A percentile compares a stretch with the other conserved stretches of the same genome.
Conservation (phyloP, 805 yeast genomes). For the Saccharomycodes ludwigii region DNA sequence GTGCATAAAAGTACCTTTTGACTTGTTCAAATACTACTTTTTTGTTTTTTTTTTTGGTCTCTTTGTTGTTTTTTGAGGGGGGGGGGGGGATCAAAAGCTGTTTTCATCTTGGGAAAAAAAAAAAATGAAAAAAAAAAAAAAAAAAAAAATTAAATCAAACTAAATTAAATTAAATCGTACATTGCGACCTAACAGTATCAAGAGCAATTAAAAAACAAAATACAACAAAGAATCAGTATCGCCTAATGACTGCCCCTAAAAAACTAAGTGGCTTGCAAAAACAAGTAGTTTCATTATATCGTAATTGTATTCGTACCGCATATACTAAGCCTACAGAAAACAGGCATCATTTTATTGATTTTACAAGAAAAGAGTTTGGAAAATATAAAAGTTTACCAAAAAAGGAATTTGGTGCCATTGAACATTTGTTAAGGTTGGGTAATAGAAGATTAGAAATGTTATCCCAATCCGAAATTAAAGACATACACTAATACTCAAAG, state of each 20-base stretch:
- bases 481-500: conserved; percentile 39
- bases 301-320: conserved; percentile 34
- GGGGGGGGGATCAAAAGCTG: not conserved
- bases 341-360: conserved; percentile 32
- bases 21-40: no score
- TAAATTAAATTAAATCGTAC: not conserved
- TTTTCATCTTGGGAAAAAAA: not conserved
- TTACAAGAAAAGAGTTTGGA: conserved; percentile 49
- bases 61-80: no score
- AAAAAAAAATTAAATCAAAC: conserved; percentile 2
- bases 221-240: conserved; percentile 19
- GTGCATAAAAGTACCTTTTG: no score
- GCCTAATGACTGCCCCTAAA: no score
- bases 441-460: conserved; percentile 59
- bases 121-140: not conserved
- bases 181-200: not conserved
- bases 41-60: no score
- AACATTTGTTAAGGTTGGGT: conserved; percentile 72
- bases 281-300: conserved; percentile 38
- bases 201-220: not conserved
- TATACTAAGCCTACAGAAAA: conserved; percentile 35
- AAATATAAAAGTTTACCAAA: conserved; percentile 47
- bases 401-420: conserved; percentile 76
- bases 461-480: conserved; percentile 57
- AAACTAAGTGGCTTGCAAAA: conserved; percentile 37